Base-by-base conservation (phyloP, 768 basidiomycete species). In the Thelephora ganbajun region DNA sequence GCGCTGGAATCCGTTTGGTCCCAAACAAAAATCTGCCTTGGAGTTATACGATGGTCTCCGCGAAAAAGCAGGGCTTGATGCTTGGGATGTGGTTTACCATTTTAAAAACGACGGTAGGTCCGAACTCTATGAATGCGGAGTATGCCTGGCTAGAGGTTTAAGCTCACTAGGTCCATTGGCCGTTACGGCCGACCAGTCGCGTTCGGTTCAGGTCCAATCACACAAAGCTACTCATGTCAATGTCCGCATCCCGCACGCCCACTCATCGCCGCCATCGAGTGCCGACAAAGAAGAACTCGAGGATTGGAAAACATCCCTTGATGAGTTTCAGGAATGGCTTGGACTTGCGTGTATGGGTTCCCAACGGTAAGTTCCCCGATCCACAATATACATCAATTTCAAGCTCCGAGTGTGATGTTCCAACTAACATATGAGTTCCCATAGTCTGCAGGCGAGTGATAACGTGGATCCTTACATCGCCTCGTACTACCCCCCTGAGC, bases 381-480 rank as follows among this genome's bases (percentile, higher is more conserved):
- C 9, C 13, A 47, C 37, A 33, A 23, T n/a, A n/a, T 45, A 52
- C 43, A 20, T 35, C 44, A 20, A 18, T 18, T 14, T 23, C 42
- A n/a, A 3, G 23, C 19, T 22, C 16, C 14, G 39, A 16, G 34
- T 37, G 33, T 35, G 6, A 13, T 16, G 33, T 7, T 26, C 16
- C 19, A 11, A 12, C 48, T 33, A 35, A 42, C 19, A 11, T 1
- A 34, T 11, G 35, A 41, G n/a, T 42, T n/a, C 18, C 13, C 3
- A 11, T 51, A 87, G 84, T 54, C 58, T 87, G 4, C 59, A 66
- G 34, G 74, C 67, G 3, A 76, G 76, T 53, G 83, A 85, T 53
- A 70, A 75, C 42, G 74, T 77, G 22, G 79, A 84, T 52, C 77
- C 83, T 9, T 86, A 75, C 50, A 69, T 85, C 9, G 76, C 80